Evolutionary conservation across 108 stramenopile genomes (phyloP), one percentile per base, ranked within the genome.

Genomic region (Nannochloropsis oceanica): DNA sequence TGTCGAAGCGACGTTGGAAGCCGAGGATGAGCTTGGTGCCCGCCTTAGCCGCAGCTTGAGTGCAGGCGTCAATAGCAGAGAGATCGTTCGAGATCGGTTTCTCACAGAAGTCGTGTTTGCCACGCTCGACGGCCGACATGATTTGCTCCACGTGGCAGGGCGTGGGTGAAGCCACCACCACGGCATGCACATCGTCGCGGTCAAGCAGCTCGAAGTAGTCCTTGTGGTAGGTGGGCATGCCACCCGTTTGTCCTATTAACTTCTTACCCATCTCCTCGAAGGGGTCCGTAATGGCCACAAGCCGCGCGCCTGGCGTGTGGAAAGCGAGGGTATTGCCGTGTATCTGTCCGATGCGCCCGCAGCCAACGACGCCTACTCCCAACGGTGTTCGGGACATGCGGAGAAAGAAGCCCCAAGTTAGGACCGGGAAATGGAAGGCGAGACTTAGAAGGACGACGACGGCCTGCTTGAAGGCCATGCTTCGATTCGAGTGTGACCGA

Each of bases 101-200:
- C 81, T 87, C 87, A 43, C 87, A 87, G 44, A 87, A 87, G 80
- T 84, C 80, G 87, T 87, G 87, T 80, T 87, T 87, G 83, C 87
- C 87, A 42, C 83, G 87, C 87, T 87, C 84, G 44, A 83, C 87
- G 26, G 87, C 87, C 84, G 83, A 83, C 25, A 87, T 87, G 79
- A 87, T 87, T 43, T 87, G 87, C 80, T 87, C 87, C n/a, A 83
- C 87, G 80, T 87, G 87, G 83, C 80, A 87, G 13, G 87, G 87
- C 1, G 87, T 87, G 8, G 87, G 87, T 11, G 87, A 87, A 24
- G 83, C 87, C 50, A 87, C 87, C 26, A 87, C 81, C 43, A 87
- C 80, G 13, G 87, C 87, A 25, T 83, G 80, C 26, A 87, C 83
- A 43, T 87, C 87, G 12, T 83, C 83, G 80, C 84, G 83, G 79